Evolutionary conservation across 495 filamentous ascomycete genomes (phyloP).

Genomic region (Hyaloscypha bicolor): DNA sequence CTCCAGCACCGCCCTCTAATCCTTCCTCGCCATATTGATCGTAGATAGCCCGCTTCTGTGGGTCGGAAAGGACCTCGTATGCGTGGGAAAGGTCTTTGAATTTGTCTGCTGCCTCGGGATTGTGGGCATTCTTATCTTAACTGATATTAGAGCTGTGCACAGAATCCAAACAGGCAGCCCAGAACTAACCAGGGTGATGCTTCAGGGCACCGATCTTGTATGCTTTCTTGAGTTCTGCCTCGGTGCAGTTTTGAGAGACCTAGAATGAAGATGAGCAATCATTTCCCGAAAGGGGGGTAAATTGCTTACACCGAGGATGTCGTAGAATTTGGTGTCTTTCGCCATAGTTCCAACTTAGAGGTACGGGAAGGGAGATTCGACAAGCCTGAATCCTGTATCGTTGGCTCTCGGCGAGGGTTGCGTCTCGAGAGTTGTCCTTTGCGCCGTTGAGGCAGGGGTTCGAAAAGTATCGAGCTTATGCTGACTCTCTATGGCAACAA

Average conservation of each 20-base stretch:
- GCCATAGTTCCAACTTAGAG: constrained; percentile 66
- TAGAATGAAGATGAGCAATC: constrained; percentile 41
- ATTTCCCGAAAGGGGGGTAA: background rate
- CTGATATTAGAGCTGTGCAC: background rate
- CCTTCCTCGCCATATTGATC: constrained; percentile 98
- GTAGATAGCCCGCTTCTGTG: constrained; percentile 88
- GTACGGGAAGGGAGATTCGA: constrained; percentile 22
- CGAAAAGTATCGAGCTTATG: background rate
- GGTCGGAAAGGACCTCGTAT: constrained; percentile 90
- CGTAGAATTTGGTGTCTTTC: constrained; percentile 88
- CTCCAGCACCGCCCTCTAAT: constrained; percentile 80
- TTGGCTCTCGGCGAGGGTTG: background rate
- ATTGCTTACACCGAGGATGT: constrained; percentile 75
- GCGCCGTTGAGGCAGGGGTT: background rate
- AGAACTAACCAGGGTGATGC: constrained; percentile 78
- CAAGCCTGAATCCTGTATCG: background rate
- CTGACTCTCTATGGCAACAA: background rate
- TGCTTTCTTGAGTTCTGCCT: constrained; percentile 82
- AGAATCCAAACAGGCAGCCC: background rate
- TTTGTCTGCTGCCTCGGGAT: constrained; percentile 91
- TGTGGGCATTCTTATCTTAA: constrained; percentile 92
- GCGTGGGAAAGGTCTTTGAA: constrained; percentile 97
- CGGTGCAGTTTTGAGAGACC: constrained; percentile 72
- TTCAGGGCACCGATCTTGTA: constrained; percentile 91
- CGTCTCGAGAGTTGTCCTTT: background rate